Evolutionary conservation across 202 grass and related monocot genomes (phyloP).

Genomic region (Setaria italica): DNA sequence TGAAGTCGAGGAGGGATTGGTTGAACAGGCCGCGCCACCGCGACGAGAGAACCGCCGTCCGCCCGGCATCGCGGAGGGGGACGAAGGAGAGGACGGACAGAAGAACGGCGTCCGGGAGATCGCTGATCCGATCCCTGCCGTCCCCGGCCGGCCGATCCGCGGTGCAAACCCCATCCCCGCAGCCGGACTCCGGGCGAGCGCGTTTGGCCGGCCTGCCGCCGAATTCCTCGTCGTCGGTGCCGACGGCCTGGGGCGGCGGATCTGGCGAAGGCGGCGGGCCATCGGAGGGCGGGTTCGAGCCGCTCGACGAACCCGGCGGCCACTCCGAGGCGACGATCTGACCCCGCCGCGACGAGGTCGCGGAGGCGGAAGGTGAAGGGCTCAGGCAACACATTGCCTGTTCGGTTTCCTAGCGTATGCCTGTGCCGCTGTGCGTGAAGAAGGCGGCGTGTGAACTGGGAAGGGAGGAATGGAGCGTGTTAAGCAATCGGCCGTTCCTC

Average conservation of each 20-base stretch:
- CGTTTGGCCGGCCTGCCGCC: constrained; percentile 18
- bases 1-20: constrained; percentile 48
- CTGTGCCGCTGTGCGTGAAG: not conserved
- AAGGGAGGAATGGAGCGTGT: not conserved
- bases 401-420: not conserved
- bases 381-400: constrained; percentile 33
- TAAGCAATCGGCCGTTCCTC: not conserved
- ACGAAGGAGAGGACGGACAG: constrained; percentile 48
- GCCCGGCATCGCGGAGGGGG: constrained; percentile 53
- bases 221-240: constrained; percentile 1
- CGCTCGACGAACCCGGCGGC: not conserved
- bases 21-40: constrained; percentile 60
- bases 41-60: constrained; percentile 39
- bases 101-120: constrained; percentile 46
- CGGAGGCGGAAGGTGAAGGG: constrained; percentile 35
- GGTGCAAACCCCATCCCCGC: not conserved
- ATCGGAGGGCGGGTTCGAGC: constrained; percentile 11
- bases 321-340: constrained; percentile 39
- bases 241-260: not conserved
- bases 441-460: not conserved
- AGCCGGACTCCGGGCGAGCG: not conserved
- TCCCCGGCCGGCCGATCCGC: constrained; percentile 1
- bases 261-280: not conserved
- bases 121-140: constrained; percentile 46
- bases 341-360: constrained; percentile 52